Conservation (phyloP, 352 stramenopile species). For the Globisporangium perplexum region DNA sequence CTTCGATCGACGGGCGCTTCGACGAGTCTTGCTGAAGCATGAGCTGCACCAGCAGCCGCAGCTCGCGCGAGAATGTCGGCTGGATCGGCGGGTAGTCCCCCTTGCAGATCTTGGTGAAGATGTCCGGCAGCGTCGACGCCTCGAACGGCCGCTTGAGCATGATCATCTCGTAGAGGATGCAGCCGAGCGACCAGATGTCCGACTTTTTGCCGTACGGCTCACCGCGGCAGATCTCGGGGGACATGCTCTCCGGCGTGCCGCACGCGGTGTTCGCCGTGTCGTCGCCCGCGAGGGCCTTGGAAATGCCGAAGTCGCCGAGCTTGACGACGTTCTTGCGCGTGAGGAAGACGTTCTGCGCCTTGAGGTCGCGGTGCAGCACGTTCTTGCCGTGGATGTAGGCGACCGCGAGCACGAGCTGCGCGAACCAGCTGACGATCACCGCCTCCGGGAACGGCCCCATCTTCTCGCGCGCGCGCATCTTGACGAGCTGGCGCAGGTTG, state of each 20-base stretch:
- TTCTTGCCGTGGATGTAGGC: conserved; percentile 89
- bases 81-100: conserved; percentile 78
- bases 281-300: conserved; percentile 75
- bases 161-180: conserved; percentile 89
- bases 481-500: conserved; percentile 80
- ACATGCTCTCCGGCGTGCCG: conserved; percentile 87
- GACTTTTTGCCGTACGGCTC: conserved; percentile 88
- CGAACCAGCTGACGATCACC: conserved; percentile 87
- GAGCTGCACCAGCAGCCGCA: conserved; percentile 80
- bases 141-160: conserved; percentile 86
- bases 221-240: conserved; percentile 82
- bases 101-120: conserved; percentile 88
- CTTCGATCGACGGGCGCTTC: conserved; percentile 85
- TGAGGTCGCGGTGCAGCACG: conserved; percentile 83
- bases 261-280: conserved; percentile 79
- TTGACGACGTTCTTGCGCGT: conserved; percentile 86
- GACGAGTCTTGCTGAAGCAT: conserved; percentile 85
- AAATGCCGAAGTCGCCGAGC: conserved; percentile 86
- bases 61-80: conserved; percentile 70
- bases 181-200: conserved; percentile 88
- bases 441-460: conserved; percentile 80
- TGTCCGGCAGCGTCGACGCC: conserved; percentile 69
- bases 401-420: conserved; percentile 77
- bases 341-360: conserved; percentile 87
- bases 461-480: conserved; percentile 69